Percentiles rank a stretch among this genome's conserved stretches.
These are phyloP conservation scores for Ophiostoma montium DNA, from an alignment of 2,329 filamentous ascomycete species.

Conservation along the genomic window DNA sequence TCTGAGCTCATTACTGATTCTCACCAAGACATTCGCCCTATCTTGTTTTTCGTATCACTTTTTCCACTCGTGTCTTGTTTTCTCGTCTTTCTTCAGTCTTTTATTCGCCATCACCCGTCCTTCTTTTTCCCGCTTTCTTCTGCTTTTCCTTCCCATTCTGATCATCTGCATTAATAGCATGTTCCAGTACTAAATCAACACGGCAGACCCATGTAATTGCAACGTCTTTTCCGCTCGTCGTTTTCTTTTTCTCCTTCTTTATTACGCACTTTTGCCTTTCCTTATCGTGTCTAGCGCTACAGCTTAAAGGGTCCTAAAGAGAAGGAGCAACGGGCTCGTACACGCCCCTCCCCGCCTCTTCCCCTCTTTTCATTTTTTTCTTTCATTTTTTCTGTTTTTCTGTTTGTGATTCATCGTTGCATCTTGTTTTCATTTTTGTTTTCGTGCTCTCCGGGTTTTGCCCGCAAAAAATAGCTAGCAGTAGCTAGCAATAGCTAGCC, in stretches of 20 bases:
- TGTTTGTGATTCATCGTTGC: not conserved
- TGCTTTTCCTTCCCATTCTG: not conserved
- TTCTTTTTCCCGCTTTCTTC: too few relatives aligned
- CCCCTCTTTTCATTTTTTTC: not conserved
- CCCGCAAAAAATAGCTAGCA: not conserved
- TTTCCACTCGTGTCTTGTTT: not conserved
- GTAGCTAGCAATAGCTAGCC: not conserved
- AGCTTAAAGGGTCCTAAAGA: not conserved
- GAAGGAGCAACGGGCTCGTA: not conserved
- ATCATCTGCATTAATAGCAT: not conserved
- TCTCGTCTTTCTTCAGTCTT: not conserved
- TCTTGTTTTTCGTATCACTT: not conserved
- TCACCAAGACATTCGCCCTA: too few relatives aligned
- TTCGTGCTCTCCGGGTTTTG: not conserved
- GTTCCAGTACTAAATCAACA: not conserved
- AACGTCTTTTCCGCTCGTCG: not conserved
- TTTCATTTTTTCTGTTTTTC: not conserved
- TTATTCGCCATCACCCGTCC: too few relatives aligned
- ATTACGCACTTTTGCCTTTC: not conserved
- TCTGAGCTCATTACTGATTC: too few relatives aligned
- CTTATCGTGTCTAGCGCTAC: not conserved
- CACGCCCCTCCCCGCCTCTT: slow-evolving; percentile 1
- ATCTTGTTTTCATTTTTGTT: not conserved
- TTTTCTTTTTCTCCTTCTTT: not conserved
- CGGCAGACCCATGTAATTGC: not conserved